Percentiles rank a stretch among this genome's conserved stretches.
Conservation (phyloP, 306 rosid species). For the Fragaria vesca region DNA sequence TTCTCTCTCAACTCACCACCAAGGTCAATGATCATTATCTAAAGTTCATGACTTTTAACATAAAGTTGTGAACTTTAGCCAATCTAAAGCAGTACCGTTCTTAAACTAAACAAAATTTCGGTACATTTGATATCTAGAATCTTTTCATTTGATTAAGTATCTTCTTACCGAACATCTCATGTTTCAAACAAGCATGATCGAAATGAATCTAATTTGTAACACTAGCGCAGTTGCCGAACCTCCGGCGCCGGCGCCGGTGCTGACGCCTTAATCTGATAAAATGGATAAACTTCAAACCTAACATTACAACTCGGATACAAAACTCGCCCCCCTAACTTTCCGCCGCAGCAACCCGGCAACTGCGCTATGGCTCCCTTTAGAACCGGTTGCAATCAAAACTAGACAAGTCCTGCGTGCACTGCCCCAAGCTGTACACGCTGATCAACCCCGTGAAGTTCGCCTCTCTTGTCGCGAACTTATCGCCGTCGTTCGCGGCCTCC, state of each 20-base stretch:
- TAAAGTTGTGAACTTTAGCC: neutral
- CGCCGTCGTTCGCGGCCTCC: neutral
- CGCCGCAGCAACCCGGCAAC: conserved; percentile 1
- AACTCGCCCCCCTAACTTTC: neutral
- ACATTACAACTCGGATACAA: conserved; percentile 20
- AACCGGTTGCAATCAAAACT: neutral
- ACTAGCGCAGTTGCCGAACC: neutral
- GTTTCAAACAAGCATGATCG: neutral
- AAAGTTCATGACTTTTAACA: neutral
- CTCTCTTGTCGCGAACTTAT: conserved; percentile 14
- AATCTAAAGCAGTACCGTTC: neutral
- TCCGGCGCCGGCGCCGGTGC: neutral
- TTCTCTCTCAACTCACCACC: too few relatives aligned
- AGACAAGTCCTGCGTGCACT: conserved; percentile 33
- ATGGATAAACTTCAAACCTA: neutral
- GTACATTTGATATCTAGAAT: too few relatives aligned
- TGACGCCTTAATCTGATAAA: neutral
- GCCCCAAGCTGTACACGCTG: conserved; percentile 21
- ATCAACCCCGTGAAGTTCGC: neutral
- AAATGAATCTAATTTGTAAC: neutral
- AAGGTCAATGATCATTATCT: neutral
- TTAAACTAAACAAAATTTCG: neutral
- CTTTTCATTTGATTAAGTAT: too few relatives aligned
- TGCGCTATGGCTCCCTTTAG: neutral
- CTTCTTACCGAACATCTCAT: too few relatives aligned